These are phyloP conservation scores for Rehmannia glutinosa DNA, from an alignment of 257 asterid species.

Conservation along the genomic window DNA sequence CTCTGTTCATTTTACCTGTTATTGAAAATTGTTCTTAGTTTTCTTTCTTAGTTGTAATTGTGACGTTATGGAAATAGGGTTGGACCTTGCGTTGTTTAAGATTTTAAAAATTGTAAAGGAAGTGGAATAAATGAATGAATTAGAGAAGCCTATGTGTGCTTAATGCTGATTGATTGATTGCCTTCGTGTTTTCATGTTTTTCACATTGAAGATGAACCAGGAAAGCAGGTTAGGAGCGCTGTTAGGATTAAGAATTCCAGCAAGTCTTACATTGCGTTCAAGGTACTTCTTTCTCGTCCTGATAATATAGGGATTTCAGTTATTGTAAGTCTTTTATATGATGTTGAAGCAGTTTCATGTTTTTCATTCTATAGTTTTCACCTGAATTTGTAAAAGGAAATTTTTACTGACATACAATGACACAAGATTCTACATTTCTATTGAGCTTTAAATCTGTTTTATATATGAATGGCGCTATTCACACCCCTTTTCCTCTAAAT, in stretches of 20 bases:
- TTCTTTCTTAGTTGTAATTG: no score
- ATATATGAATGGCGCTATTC: no score
- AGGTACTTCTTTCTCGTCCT: conserved; percentile 62
- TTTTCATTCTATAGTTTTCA: not conserved
- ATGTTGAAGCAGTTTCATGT: not conserved
- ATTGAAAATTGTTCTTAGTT: not conserved
- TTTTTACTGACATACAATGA: not conserved
- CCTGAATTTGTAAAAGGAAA: not conserved
- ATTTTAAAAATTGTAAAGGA: not conserved
- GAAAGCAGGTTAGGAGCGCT: conserved; percentile 91
- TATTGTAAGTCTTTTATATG: no score
- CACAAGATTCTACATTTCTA: not conserved
- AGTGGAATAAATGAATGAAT: not conserved
- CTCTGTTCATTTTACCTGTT: not conserved
- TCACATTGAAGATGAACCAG: conserved; percentile 76
- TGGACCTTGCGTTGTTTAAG: not conserved
- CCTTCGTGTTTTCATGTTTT: conserved; percentile 4
- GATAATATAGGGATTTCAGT: not conserved
- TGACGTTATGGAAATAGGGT: no score
- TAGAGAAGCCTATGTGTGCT: conserved; percentile 1
- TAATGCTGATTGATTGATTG: conserved; percentile 9
- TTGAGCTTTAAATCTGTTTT: not conserved
- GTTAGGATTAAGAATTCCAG: conserved; percentile 74
- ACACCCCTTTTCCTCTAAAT: no score
- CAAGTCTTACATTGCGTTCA: conserved; percentile 86